Evolutionary conservation across 768 basidiomycete species (phyloP).

Genomic region (Austroboletus eburneus): DNA sequence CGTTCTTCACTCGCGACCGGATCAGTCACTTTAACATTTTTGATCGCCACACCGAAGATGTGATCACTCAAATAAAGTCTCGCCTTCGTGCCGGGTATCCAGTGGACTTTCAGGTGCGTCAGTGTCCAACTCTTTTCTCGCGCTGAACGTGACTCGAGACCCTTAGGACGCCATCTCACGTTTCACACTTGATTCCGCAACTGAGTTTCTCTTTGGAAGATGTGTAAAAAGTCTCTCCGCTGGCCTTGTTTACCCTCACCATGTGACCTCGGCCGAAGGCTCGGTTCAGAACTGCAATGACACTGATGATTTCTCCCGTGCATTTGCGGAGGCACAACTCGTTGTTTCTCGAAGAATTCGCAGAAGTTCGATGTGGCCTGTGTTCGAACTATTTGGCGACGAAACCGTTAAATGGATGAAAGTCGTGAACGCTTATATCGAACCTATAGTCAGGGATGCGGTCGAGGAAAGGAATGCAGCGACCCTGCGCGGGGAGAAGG

Average conservation of each 20-base stretch:
- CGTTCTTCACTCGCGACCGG: slow-evolving; percentile 58
- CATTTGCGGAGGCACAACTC: slow-evolving; percentile 47
- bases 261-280: slow-evolving; percentile 22
- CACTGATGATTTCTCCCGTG: slow-evolving; percentile 43
- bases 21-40: slow-evolving; percentile 61
- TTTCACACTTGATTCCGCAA: slow-evolving; percentile 64
- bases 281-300: slow-evolving; percentile 24
- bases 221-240: slow-evolving; percentile 51
- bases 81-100: slow-evolving; percentile 48
- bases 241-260: slow-evolving; percentile 50
- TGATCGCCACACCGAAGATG: slow-evolving; percentile 47
- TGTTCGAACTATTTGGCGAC: slow-evolving; percentile 48
- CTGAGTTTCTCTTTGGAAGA: slow-evolving; percentile 61
- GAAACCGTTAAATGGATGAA: slow-evolving; percentile 46
- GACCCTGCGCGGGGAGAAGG: slow-evolving; percentile 16
- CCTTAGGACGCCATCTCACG: slow-evolving; percentile 52
- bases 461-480: slow-evolving; percentile 37
- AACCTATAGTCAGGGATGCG: slow-evolving; percentile 43
- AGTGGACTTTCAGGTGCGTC: slow-evolving; percentile 53
- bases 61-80: slow-evolving; percentile 41
- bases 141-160: not conserved
- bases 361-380: slow-evolving; percentile 49
- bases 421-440: slow-evolving; percentile 47
- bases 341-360: slow-evolving; percentile 40
- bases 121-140: not conserved